A percentile compares a stretch with the other conserved stretches of the same genome.
Conservation (phyloP, 805 yeast genomes). For the Candida vartiovaarae region DNA sequence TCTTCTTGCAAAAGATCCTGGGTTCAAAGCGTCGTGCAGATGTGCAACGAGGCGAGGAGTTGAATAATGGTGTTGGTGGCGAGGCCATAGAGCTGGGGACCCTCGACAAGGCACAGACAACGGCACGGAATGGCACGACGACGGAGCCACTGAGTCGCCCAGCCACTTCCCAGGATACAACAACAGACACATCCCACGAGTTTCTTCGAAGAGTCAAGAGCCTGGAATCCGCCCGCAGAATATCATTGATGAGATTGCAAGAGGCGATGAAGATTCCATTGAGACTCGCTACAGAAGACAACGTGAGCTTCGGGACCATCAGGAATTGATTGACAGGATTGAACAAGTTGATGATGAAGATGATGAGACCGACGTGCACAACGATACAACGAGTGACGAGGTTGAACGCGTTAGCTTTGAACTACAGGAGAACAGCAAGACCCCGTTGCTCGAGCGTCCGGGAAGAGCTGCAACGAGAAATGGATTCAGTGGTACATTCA, state of each 20-base stretch:
- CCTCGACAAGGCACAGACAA: too few species aligned
- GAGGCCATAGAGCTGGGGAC: too few species aligned
- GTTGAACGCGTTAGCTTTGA: too few species aligned
- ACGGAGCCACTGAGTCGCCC: neutral
- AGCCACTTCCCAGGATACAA: neutral
- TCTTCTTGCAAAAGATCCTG: constrained; percentile 30
- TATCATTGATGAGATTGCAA: constrained; percentile 16
- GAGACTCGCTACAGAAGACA: constrained; percentile 14
- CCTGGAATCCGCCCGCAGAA: constrained; percentile 11
- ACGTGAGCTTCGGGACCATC: neutral
- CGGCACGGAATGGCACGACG: too few species aligned
- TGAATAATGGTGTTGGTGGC: constrained; percentile 7
- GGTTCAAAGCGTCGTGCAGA: constrained; percentile 16
- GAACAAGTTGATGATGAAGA: too few species aligned
- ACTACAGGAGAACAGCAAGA: neutral
- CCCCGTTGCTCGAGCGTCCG: constrained; percentile 4
- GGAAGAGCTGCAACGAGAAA: neutral
- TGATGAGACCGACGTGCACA: too few species aligned
- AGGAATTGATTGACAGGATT: too few species aligned
- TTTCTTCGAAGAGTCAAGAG: constrained; percentile 4
- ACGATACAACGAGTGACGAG: too few species aligned
- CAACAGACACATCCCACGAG: neutral
- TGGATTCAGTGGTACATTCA: too few species aligned
- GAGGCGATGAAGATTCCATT: constrained; percentile 21
- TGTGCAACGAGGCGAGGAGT: constrained; percentile 26